Conservation (phyloP, 768 basidiomycete genomes). For the Rickenella mellea region DNA sequence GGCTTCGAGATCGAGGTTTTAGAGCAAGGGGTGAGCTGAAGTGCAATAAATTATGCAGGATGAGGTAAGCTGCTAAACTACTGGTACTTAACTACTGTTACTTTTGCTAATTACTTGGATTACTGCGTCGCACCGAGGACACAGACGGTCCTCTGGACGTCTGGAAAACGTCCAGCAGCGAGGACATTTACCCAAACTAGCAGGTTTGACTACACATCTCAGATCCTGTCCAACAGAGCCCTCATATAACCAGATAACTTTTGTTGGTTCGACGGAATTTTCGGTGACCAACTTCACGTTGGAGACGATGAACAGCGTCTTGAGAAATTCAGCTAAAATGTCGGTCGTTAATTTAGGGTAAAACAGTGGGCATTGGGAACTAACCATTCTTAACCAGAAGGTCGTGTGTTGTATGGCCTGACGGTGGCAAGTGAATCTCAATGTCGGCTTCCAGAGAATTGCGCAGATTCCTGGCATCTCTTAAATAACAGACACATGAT, state of each 20-base stretch:
- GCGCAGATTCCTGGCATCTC: slow-evolving; percentile 46
- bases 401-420: slow-evolving; percentile 12
- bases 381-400: slow-evolving; percentile 20
- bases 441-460: slow-evolving; percentile 74
- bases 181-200: neutral
- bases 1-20: too few relatives aligned
- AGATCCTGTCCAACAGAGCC: slow-evolving; percentile 39
- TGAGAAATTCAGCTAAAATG: slow-evolving; percentile 48
- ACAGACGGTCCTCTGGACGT: too few relatives aligned
- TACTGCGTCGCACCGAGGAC: too few relatives aligned
- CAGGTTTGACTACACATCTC: slow-evolving; percentile 7
- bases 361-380: slow-evolving; percentile 1
- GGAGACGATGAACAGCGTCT: slow-evolving; percentile 76
- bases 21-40: too few relatives aligned
- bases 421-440: slow-evolving; percentile 46
- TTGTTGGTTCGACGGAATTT: slow-evolving; percentile 26
- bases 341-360: neutral
- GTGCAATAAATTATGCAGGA: too few relatives aligned
- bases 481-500: slow-evolving; percentile 3
- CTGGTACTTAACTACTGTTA: too few relatives aligned
- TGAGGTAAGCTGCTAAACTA: too few relatives aligned
- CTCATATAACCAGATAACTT: slow-evolving; percentile 41
- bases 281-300: slow-evolving; percentile 46
- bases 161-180: too few relatives aligned
- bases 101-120: too few relatives aligned